Percentiles rank a stretch among this genome's conserved stretches.
phyloP scores from a whole-genome alignment of 345 rosid species.

The Pistacia vera region DNA sequence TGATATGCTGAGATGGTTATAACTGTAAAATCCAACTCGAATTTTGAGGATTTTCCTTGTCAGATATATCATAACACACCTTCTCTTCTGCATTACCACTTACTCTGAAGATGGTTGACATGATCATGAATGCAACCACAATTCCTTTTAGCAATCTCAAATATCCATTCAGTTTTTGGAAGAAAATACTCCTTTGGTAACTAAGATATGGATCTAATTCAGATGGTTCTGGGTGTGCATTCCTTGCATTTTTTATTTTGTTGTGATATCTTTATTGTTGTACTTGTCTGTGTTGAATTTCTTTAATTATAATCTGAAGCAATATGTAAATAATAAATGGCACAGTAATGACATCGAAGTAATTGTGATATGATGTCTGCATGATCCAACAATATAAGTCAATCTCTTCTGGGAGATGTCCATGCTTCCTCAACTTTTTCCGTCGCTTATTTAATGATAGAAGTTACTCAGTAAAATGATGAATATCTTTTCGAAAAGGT shows the following conservation, averaged over 20 bases:
- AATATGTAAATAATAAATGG: neutral
- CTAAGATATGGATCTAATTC: too few relatives aligned
- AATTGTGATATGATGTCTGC: neutral
- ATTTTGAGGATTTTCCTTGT: neutral
- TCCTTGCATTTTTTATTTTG: neutral
- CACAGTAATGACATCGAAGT: neutral
- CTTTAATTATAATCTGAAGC: neutral
- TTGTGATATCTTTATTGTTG: neutral
- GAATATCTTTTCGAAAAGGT: neutral
- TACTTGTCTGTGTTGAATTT: neutral
- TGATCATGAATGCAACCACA: neutral
- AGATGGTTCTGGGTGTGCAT: neutral
- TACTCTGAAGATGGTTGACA: neutral
- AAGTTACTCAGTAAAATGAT: neutral
- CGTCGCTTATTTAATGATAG: neutral
- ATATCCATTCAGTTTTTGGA: neutral
- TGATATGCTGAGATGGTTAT: neutral
- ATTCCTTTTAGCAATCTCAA: neutral
- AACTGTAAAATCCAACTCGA: neutral
- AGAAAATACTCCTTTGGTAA: neutral
- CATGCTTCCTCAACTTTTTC: too few relatives aligned
- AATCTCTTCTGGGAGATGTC: neutral
- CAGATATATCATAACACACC: neutral
- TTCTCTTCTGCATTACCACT: neutral
- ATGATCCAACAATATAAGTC: neutral